Conservation (phyloP, 495 filamentous ascomycete species). For the Penicillium goetzii region DNA sequence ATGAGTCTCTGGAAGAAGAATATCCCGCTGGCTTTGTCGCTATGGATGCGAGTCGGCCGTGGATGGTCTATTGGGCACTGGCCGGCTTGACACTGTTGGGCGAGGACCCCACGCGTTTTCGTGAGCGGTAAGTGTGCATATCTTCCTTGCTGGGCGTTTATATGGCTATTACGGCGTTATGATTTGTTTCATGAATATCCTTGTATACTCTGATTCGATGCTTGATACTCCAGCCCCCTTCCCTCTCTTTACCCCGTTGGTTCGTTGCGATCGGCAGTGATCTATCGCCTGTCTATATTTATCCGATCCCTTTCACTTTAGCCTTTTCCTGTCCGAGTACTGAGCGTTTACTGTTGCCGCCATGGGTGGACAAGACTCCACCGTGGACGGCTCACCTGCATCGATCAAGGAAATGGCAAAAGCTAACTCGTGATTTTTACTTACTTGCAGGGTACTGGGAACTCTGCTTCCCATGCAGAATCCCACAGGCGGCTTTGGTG, state of each 20-base stretch:
- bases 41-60: conserved; percentile 83
- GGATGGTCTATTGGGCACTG: conserved; percentile 92
- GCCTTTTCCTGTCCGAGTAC: no score
- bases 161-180: background rate
- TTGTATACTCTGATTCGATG: background rate
- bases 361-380: background rate
- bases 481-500: conserved; percentile 82
- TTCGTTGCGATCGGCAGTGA: background rate
- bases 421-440: background rate
- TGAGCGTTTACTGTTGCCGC: no score
- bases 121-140: conserved; percentile 55
- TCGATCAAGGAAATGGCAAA: background rate
- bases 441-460: conserved; percentile 56
- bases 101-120: conserved; percentile 71
- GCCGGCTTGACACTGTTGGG: conserved; percentile 72
- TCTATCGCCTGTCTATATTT: background rate
- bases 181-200: conserved; percentile 7
- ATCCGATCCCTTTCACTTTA: background rate
- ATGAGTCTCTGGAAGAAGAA: conserved; percentile 59
- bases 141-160: background rate
- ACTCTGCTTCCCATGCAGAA: conserved; percentile 85
- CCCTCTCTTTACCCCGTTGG: background rate
- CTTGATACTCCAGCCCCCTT: background rate
- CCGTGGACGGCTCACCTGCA: background rate
- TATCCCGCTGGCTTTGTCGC: conserved; percentile 68